Base-by-base conservation (phyloP, 371 early-diverging fungal genomes). In the Actinomortierella wolfii region DNA sequence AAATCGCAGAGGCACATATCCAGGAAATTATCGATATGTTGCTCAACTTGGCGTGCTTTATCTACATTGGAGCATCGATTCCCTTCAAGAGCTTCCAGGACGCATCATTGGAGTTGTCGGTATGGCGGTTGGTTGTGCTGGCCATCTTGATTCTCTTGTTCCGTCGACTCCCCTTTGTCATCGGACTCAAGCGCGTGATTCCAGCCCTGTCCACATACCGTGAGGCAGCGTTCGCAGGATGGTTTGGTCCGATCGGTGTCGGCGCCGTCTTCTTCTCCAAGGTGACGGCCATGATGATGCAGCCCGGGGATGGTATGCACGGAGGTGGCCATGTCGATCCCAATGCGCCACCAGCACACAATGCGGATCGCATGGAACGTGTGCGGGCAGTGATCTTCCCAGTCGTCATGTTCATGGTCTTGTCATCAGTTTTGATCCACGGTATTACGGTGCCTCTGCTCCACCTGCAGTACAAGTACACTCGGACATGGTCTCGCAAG, bases 191-290 rank as follows among this genome's bases (percentile, higher is more conserved):
- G 40, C 79, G 80, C 9, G 70, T 82, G 2, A 89, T 97, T 51
- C 92, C 92, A 1, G 88, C 91, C 1, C 65, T 97, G 41, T 78
- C 83, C 26, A 91, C 80, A 0, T 86, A 79, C 51, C 85, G 89
- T 28, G 96, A 97, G 70, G 94, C 93, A 0, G 68, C 95, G 3
- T 97, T 97, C 76, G 90, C 93, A 24, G 99, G 99, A 0, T 97
- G 95, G 94, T 98, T 97, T 71, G 99, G 97, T 3, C 99, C 99
- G 1, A 92, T 98, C 52, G 98, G 98, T 14, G 90, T 89, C 18
- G 89, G 91, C 18, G 97, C 98, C 1, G 79, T 98, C 2, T 98
- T 86, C 63, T 88, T 90, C 55, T 79, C 89, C 5, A 79, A 79
- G 50, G 76, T 88, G 42, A 86, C 90, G 3, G 83, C 84, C 34